These are phyloP conservation scores for Biscogniauxia mediterranea DNA, from an alignment of 2,329 filamentous ascomycete genomes.

Conservation along the genomic window DNA sequence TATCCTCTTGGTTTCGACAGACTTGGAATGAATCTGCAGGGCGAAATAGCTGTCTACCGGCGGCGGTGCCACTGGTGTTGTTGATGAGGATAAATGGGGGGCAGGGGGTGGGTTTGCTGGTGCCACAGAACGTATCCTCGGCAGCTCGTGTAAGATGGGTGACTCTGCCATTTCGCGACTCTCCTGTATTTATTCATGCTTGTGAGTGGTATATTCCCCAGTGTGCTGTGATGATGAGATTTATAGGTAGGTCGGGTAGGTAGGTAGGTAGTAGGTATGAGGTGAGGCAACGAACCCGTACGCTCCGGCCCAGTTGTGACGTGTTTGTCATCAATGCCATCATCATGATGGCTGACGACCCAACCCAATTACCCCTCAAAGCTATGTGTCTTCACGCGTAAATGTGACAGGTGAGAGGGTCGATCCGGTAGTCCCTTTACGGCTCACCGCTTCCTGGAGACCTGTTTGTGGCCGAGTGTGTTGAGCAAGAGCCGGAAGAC, in stretches of 20 bases:
- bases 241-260: neutral
- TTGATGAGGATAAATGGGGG: neutral
- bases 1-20: neutral
- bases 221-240: conserved; percentile 7
- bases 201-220: neutral
- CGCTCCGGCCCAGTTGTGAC: neutral
- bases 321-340: neutral
- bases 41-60: neutral
- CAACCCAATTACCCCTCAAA: neutral
- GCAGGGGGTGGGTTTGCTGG: neutral
- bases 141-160: conserved; percentile 12
- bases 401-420: neutral
- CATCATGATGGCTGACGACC: neutral
- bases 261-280: neutral
- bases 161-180: conserved; percentile 14
- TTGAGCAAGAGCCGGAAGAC: neutral
- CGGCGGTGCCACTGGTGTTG: neutral
- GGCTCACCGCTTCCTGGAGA: neutral
- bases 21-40: neutral
- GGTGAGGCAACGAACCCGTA: neutral
- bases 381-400: neutral
- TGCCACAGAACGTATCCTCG: neutral
- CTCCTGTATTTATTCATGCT: conserved; percentile 9
- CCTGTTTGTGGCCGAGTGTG: neutral
- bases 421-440: neutral